Conservation (phyloP, 164 flowering plant genomes). For the Vitis vinifera region ASM3070453v1 NC_081814.1:6181001-6181500, state of each 20-base stretch:
- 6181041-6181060: conserved; percentile 85
- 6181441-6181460: no score
- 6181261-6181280: neutral
- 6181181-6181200: conserved; percentile 72
- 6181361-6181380: neutral
- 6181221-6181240: conserved; percentile 16
- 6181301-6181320: neutral
- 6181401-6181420: neutral
- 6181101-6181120: conserved; percentile 96
- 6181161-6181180: conserved; percentile 90
- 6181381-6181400: neutral
- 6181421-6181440: neutral
- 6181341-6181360: neutral
- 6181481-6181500: no score
- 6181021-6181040: conserved; percentile 82
- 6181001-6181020: conserved; percentile 67
- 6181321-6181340: neutral
- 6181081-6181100: conserved; percentile 87
- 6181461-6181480: no score
- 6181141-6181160: conserved; percentile 91
- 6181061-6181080: conserved; percentile 71
- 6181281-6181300: neutral
- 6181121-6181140: conserved; percentile 92
- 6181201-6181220: conserved; percentile 34
- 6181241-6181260: neutral